Conservation (phyloP, 192 early-diverging fungal species). For the Coemansia sp. region DNA sequence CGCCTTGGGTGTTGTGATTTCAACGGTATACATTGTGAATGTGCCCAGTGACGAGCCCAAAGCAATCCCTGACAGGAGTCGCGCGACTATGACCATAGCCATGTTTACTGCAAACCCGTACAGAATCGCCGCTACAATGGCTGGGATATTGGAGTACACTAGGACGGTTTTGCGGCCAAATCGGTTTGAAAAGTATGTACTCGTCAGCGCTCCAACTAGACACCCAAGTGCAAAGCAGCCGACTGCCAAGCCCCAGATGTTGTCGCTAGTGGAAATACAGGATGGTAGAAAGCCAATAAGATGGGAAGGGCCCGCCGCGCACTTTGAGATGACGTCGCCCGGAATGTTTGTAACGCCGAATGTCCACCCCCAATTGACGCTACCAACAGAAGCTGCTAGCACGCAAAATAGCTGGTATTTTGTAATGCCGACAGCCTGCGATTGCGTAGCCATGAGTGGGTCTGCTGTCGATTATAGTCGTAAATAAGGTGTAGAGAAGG, state of each 20-base stretch:
- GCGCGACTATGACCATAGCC: slow-evolving; percentile 62
- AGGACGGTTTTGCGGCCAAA: slow-evolving; percentile 65
- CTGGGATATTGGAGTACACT: slow-evolving; percentile 62
- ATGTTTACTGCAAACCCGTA: slow-evolving; percentile 57
- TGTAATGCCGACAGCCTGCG: slow-evolving; percentile 39
- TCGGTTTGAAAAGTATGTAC: slow-evolving; percentile 52
- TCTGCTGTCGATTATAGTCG: not conserved
- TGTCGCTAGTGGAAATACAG: slow-evolving; percentile 33
- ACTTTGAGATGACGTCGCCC: slow-evolving; percentile 50
- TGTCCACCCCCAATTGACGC: slow-evolving; percentile 52
- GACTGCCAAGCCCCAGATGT: slow-evolving; percentile 54
- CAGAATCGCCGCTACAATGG: slow-evolving; percentile 59
- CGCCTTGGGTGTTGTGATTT: slow-evolving; percentile 67
- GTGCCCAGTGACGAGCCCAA: slow-evolving; percentile 62
- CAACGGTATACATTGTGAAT: slow-evolving; percentile 67
- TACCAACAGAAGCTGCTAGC: slow-evolving; percentile 31
- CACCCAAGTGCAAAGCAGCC: slow-evolving; percentile 61
- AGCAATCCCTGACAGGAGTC: slow-evolving; percentile 67
- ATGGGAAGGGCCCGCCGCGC: slow-evolving; percentile 23
- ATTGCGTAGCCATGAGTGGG: slow-evolving; percentile 1
- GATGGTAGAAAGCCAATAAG: slow-evolving; percentile 25
- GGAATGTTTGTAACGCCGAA: slow-evolving; percentile 58
- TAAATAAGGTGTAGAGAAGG: not conserved
- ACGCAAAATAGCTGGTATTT: slow-evolving; percentile 50
- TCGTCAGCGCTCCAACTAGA: slow-evolving; percentile 60